These are phyloP conservation scores for Ceratocystis cacaofunesta DNA, from an alignment of 2,329 filamentous ascomycete species.

Conservation along the genomic window DNA sequence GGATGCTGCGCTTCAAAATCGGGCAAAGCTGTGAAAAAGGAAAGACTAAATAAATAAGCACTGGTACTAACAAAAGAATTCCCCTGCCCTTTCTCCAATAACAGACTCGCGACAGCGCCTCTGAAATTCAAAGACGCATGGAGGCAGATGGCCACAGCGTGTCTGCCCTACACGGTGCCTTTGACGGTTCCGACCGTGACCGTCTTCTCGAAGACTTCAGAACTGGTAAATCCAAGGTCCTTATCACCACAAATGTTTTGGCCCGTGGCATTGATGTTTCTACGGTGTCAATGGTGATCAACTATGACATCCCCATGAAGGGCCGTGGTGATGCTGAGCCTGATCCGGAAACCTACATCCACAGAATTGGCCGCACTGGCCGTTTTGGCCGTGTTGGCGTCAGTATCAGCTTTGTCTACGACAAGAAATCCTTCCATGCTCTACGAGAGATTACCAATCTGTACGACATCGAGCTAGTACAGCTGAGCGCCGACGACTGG, in stretches of 20 bases:
- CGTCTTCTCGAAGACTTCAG: constrained; percentile 76
- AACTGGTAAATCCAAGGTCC: constrained; percentile 73
- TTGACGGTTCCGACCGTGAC: constrained; percentile 74
- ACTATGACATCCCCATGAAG: constrained; percentile 77
- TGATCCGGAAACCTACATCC: constrained; percentile 89
- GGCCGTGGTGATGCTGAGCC: constrained; percentile 64
- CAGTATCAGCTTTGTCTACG: constrained; percentile 86
- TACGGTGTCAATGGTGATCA: constrained; percentile 94
- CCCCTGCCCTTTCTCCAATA: too few relatives aligned
- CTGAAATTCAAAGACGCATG: constrained; percentile 76
- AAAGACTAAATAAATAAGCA: background rate
- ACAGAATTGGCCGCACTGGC: constrained; percentile 92
- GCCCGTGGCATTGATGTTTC: constrained; percentile 87
- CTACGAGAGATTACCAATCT: constrained; percentile 65
- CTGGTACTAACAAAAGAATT: constrained; percentile 1
- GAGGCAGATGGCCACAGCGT: constrained; percentile 79
- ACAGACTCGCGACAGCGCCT: constrained; percentile 72
- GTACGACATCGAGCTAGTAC: constrained; percentile 68
- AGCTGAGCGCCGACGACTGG: constrained; percentile 77
- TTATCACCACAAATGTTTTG: constrained; percentile 94
- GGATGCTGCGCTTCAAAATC: background rate
- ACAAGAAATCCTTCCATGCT: constrained; percentile 64
- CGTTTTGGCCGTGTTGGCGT: constrained; percentile 94
- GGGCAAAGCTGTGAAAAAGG: too few relatives aligned
- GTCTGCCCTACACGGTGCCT: constrained; percentile 73